Percentiles rank a stretch among this genome's conserved stretches.
phyloP scores from a whole-genome alignment of 2,329 filamentous ascomycete species.

The Emergomyces pasteurianus region DNA sequence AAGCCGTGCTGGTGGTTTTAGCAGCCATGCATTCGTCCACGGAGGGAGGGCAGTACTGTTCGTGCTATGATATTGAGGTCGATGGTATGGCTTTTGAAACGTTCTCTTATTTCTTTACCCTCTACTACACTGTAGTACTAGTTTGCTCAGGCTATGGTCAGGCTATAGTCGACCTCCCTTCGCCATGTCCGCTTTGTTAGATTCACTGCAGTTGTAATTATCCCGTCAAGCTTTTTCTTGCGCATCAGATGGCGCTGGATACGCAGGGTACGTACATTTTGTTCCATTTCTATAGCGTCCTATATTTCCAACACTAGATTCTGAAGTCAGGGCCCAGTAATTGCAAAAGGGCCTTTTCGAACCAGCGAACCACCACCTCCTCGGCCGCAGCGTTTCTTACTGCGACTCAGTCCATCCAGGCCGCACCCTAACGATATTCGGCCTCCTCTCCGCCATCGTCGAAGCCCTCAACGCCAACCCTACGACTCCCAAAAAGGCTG shows the following conservation, averaged over 20 bases:
- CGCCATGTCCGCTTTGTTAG: too few relatives aligned
- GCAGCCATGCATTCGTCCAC: too few relatives aligned
- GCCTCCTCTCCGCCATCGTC: conserved; percentile 36
- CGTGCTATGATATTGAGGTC: too few relatives aligned
- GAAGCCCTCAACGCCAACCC: conserved; percentile 38
- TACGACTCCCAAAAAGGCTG: conserved; percentile 43
- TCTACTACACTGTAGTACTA: neutral
- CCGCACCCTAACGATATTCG: conserved; percentile 33
- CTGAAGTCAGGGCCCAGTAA: neutral
- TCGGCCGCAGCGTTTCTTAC: conserved; percentile 48
- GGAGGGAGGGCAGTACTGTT: too few relatives aligned
- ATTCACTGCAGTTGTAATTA: neutral
- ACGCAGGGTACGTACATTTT: conserved; percentile 13
- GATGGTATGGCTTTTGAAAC: too few relatives aligned
- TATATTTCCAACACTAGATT: neutral
- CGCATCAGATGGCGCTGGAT: neutral
- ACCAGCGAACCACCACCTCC: conserved; percentile 49
- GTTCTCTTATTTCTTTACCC: too few relatives aligned
- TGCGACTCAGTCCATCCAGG: conserved; percentile 36
- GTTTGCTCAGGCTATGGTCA: neutral
- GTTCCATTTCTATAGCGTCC: conserved; percentile 41
- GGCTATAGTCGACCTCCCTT: neutral
- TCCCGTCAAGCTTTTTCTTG: too few relatives aligned
- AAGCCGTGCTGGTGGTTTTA: too few relatives aligned
- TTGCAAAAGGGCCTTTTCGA: too few relatives aligned